A percentile compares a stretch with the other conserved stretches of the same genome.
Conservation (phyloP, 225 moss, liverwort and hornwort species). For the Polytrichum formosum region DNA sequence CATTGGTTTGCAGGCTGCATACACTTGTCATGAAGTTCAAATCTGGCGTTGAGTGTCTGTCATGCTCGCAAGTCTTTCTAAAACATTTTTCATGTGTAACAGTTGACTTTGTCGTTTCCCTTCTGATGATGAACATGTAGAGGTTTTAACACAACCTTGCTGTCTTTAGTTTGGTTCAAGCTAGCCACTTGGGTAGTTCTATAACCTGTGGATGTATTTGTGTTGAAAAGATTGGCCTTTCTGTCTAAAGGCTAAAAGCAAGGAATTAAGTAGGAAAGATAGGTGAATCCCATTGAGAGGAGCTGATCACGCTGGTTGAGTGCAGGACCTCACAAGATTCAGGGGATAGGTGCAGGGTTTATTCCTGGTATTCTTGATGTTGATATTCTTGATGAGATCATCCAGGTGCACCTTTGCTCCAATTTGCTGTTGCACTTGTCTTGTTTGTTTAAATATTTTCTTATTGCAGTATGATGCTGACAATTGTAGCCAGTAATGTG, state of each 20-base stretch:
- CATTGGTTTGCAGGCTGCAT: not conserved
- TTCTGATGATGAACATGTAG: no score
- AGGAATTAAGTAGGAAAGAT: not conserved
- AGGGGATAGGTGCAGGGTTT: conserved; percentile 98
- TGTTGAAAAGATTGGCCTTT: not conserved
- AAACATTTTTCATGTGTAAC: no score
- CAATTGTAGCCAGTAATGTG: not conserved
- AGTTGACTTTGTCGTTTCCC: no score
- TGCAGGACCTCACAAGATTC: conserved; percentile 97
- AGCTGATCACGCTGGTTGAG: not conserved
- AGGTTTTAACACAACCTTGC: no score
- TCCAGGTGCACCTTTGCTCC: conserved; percentile 53
- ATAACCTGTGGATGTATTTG: no score
- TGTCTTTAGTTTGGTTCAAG: no score
- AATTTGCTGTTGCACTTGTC: not conserved
- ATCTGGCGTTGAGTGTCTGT: not conserved
- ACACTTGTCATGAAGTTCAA: not conserved
- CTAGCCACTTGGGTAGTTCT: no score
- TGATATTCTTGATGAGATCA: conserved; percentile 91
- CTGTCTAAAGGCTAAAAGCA: not conserved
- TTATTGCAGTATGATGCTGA: not conserved
- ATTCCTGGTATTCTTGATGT: conserved; percentile 96
- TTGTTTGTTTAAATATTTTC: not conserved
- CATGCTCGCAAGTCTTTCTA: no score
- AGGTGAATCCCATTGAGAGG: not conserved